These are phyloP conservation scores for Aschersonia sp. DNA, from an alignment of 2,329 filamentous ascomycete species.

Conservation along the genomic window DNA sequence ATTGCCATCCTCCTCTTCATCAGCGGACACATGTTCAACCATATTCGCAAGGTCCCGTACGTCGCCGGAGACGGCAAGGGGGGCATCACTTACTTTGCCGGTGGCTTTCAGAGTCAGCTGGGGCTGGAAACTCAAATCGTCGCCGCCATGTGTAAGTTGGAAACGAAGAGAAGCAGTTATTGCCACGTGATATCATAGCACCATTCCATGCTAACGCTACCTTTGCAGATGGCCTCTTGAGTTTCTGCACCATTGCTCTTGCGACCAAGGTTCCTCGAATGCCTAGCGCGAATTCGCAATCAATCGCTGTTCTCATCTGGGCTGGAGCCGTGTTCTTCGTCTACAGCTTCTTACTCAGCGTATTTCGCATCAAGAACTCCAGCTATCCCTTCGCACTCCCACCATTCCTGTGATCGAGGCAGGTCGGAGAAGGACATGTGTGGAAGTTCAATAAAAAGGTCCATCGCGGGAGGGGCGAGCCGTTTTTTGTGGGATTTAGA, in stretches of 20 bases:
- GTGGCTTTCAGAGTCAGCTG: conserved; percentile 84
- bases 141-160: conserved; percentile 70
- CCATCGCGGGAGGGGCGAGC: too few relatives aligned
- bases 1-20: conserved; percentile 86
- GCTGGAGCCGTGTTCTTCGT: conserved; percentile 60
- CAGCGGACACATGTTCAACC: conserved; percentile 98
- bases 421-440: not conserved
- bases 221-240: conserved; percentile 50
- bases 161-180: not conserved
- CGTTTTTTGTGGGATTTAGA: too few relatives aligned
- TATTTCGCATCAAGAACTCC: conserved; percentile 89
- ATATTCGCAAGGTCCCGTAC: conserved; percentile 92
- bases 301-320: conserved; percentile 71
- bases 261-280: conserved; percentile 89
- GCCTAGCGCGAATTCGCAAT: conserved; percentile 59
- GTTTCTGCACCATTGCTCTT: conserved; percentile 83
- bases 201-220: conserved; percentile 9
- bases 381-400: conserved; percentile 91
- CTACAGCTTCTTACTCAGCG: conserved; percentile 87
- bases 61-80: conserved; percentile 73
- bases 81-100: conserved; percentile 78
- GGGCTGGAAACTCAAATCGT: conserved; percentile 93
- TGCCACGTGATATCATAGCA: not conserved
- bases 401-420: conserved; percentile 51
- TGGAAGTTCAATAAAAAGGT: not conserved